These are phyloP conservation scores for Candida hungchunana DNA, from an alignment of 805 yeast genomes.

Conservation along the genomic window DNA sequence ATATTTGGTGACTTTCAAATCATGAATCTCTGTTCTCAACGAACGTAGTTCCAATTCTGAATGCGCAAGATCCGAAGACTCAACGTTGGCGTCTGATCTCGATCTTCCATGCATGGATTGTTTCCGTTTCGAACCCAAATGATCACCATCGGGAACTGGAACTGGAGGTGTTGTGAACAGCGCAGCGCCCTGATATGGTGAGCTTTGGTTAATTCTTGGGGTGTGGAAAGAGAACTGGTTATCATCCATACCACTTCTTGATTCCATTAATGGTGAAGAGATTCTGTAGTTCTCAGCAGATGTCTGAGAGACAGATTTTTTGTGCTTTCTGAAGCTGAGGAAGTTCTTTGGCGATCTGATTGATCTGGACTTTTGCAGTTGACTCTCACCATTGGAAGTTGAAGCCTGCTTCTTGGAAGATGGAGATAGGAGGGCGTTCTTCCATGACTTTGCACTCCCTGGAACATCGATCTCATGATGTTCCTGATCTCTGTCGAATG, in stretches of 20 bases:
- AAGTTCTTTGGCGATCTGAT: conserved; percentile 27
- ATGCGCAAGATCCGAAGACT: conserved; percentile 20
- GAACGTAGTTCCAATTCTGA: conserved; percentile 35
- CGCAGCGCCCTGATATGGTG: conserved; percentile 24
- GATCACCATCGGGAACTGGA: conserved; percentile 12
- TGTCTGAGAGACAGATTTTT: conserved; percentile 23
- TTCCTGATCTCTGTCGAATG: conserved; percentile 3
- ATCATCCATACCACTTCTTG: conserved; percentile 8
- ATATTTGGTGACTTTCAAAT: conserved; percentile 40
- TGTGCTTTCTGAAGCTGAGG: conserved; percentile 24
- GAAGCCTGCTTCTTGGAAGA: conserved; percentile 2
- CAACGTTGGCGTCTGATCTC: conserved; percentile 17
- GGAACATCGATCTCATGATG: conserved; percentile 4
- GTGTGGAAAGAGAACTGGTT: conserved; percentile 8
- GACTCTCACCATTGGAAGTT: conserved; percentile 1
- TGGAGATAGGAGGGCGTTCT: conserved; percentile 12
- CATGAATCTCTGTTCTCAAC: conserved; percentile 38
- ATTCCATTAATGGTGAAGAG: conserved; percentile 22
- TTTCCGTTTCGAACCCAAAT: conserved; percentile 6
- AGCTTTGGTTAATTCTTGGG: conserved; percentile 10
- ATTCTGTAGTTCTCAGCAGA: conserved; percentile 23
- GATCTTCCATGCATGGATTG: conserved; percentile 16
- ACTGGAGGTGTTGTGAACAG: conserved; percentile 28
- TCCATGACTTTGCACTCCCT: conserved; percentile 11
- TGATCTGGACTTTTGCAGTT: conserved; percentile 16